Evolutionary conservation across 1,139 yeast species (phyloP).

Genomic region (Saccharomyces uvarum): DNA sequence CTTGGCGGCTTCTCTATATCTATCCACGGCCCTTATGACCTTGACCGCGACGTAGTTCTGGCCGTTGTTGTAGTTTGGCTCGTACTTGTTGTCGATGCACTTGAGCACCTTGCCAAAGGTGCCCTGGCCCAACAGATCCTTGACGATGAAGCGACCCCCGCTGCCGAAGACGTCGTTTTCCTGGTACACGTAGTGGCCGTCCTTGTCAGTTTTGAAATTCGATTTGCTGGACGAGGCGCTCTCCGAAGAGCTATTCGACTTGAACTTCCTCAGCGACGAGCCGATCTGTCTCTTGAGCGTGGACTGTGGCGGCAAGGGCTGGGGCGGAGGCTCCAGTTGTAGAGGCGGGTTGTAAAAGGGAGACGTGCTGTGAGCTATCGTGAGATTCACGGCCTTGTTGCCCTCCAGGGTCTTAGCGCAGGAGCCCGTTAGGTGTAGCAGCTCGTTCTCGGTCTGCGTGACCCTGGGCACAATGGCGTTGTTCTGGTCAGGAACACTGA

Average conservation of each 20-base stretch:
- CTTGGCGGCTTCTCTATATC: conserved; percentile 78
- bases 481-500: neutral
- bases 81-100: conserved; percentile 48
- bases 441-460: conserved; percentile 28
- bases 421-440: conserved; percentile 28
- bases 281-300: conserved; percentile 1
- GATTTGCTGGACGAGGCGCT: neutral
- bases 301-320: neutral
- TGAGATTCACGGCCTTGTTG: conserved; percentile 22
- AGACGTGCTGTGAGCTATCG: conserved; percentile 19
- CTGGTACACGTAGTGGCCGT: conserved; percentile 73
- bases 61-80: conserved; percentile 36
- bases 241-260: neutral
- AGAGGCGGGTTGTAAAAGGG: conserved; percentile 10
- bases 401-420: conserved; percentile 28
- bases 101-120: conserved; percentile 93
- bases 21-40: conserved; percentile 72
- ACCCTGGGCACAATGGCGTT: conserved; percentile 2
- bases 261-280: neutral
- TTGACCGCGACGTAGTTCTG: conserved; percentile 71
- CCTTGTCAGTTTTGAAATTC: conserved; percentile 46
- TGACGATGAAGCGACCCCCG: conserved; percentile 57
- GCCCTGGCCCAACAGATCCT: conserved; percentile 82
- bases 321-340: neutral
- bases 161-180: conserved; percentile 52